Evolutionary conservation across 306 rosid species (phyloP).

Genomic region (Vigna hirtella): DNA sequence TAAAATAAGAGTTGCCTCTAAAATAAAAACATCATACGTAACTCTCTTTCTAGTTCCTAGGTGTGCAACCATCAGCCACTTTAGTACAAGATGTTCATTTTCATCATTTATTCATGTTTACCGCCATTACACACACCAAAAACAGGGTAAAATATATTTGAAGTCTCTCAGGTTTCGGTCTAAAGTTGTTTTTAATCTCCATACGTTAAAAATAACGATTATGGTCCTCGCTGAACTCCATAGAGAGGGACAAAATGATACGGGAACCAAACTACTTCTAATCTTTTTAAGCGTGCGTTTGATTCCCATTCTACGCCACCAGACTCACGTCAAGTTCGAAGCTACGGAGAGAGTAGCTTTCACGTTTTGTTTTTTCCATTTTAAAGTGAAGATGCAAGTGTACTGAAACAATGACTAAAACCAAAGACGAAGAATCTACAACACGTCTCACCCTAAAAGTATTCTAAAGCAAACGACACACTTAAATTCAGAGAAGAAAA

Average conservation of each 20-base stretch:
- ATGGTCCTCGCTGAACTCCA: neutral
- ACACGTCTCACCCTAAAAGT: neutral
- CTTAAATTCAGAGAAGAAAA: neutral
- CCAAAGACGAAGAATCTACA: neutral
- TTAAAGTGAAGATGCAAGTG: neutral
- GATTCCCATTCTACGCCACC: neutral
- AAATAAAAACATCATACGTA: neutral
- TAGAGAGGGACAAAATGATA: too few relatives aligned
- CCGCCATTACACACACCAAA: neutral
- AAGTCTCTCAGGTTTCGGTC: neutral
- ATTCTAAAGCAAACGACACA: neutral
- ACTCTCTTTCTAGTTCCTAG: neutral
- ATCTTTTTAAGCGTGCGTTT: neutral
- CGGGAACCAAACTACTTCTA: neutral
- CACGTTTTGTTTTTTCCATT: too few relatives aligned
- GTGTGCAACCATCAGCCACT: neutral
- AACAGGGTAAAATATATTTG: neutral
- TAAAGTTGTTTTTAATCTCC: neutral
- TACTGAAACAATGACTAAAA: neutral
- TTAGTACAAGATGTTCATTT: neutral
- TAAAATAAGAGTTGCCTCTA: neutral
- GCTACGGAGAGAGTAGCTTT: neutral
- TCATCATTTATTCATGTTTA: neutral
- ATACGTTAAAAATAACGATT: neutral
- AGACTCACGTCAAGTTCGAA: neutral